Percentiles rank a stretch among this genome's conserved stretches.
Conservation (phyloP, 2,329 filamentous ascomycete species). For the Fusarium pseudonygamai region DNA sequence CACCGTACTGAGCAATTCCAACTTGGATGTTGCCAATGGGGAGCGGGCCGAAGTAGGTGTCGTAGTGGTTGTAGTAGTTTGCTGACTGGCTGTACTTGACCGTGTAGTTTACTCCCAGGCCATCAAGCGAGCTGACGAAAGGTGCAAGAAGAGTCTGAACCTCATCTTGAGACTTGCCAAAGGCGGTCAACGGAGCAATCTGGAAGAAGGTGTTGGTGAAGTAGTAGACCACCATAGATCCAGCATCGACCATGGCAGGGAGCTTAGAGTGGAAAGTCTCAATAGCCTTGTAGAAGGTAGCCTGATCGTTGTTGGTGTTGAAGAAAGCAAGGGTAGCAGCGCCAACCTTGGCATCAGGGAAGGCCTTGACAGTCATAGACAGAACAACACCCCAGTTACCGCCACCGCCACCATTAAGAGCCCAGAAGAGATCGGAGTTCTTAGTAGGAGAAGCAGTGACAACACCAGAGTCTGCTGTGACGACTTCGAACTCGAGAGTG, state of each 20-base stretch:
- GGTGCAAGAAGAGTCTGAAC: slow-evolving; percentile 49
- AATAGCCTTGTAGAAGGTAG: slow-evolving; percentile 61
- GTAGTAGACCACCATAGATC: slow-evolving; percentile 56
- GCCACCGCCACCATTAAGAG: slow-evolving; percentile 66
- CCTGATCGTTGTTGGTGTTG: slow-evolving; percentile 41
- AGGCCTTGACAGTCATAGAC: slow-evolving; percentile 58
- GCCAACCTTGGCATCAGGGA: slow-evolving; percentile 52
- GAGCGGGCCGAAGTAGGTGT: slow-evolving; percentile 53
- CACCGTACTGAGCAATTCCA: slow-evolving; percentile 47
- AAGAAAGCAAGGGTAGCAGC: slow-evolving; percentile 57
- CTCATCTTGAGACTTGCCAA: not conserved
- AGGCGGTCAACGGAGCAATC: slow-evolving; percentile 50
- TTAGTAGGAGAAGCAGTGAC: slow-evolving; percentile 56
- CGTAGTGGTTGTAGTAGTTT: slow-evolving; percentile 51
- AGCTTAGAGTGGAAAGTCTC: slow-evolving; percentile 50
- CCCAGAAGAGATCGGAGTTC: slow-evolving; percentile 71
- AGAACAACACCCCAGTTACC: slow-evolving; percentile 67
- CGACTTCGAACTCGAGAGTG: slow-evolving; percentile 63
- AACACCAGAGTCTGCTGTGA: slow-evolving; percentile 61
- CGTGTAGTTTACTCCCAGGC: slow-evolving; percentile 8
- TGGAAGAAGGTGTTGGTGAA: slow-evolving; percentile 52
- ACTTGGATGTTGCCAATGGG: slow-evolving; percentile 49
- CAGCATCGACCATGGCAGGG: slow-evolving; percentile 56
- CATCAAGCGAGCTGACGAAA: slow-evolving; percentile 24
- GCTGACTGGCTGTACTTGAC: slow-evolving; percentile 11